Evolutionary conservation across 176 grass and related monocot genomes (phyloP), one percentile per base, ranked within the genome.

Genomic region (Otatea glauca): DNA sequence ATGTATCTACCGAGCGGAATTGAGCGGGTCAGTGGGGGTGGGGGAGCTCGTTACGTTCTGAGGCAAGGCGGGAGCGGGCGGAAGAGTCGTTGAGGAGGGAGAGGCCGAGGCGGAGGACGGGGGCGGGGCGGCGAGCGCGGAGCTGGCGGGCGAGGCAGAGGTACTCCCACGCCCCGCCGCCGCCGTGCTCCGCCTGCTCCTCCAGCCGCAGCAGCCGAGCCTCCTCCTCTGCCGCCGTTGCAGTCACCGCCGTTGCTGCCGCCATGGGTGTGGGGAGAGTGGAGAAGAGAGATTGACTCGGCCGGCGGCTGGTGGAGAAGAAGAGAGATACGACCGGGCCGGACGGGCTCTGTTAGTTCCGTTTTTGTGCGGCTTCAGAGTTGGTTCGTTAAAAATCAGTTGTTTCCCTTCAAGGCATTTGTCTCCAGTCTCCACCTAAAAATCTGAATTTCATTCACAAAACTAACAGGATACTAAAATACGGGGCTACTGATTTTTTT

Each of bases 111-210:
- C 88, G 87, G 34, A 99, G 93, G 76, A 99, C 96, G 74, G 83
- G 85, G 81, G 75, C 86, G 63, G 96, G 78, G 70, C 96, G 93
- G 80, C 93, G 96, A n/a, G 53, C 88, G 59, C 87, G 94, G 77
- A 99, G 93, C 58, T 89, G 86, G 81, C 93, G 91, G 48, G 92
- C 96, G 76, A 99, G 96, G 81, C 81, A 96, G 69, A 99, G 88
- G 86, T 94, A 99, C 49, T 99, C 96, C 93, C 96, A 99, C 37
- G 86, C 84, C 21, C 96, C 91, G n/a, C 93, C 96, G n/a, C 96
- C 96, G 75, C 93, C 93, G 84, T 94, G 85, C 58, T 88, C 84
- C 44, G 89, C 96, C 81, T 99, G 96, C 25, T 91, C 89, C 91
- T 96, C 96, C 4, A 99, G 89, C n/a, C 75, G 86, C 45, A 90